Percentiles rank a stretch among this genome's conserved stretches.
phyloP scores from a whole-genome alignment of 257 asterid genomes.

The Misopates orontium region DNA sequence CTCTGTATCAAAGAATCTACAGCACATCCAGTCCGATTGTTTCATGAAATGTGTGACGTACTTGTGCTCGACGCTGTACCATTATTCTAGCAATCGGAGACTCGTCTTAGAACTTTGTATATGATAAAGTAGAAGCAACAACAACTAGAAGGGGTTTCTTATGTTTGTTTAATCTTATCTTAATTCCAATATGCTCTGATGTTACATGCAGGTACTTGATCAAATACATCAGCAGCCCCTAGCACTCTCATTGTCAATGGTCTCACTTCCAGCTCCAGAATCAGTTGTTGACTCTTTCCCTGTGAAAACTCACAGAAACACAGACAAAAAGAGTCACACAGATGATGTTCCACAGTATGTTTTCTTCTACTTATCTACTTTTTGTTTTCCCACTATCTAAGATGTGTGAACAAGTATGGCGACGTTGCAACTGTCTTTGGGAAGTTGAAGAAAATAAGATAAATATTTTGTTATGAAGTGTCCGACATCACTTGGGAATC shows the following conservation, averaged over 20 bases:
- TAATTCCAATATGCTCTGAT: no score
- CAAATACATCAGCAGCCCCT: slow-evolving; percentile 89
- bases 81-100: no score
- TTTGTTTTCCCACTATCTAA: not conserved
- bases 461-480: no score
- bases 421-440: slow-evolving; percentile 6
- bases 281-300: slow-evolving; percentile 87
- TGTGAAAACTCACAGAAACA: slow-evolving; percentile 56
- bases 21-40: no score
- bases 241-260: slow-evolving; percentile 68
- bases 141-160: no score
- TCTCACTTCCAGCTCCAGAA: slow-evolving; percentile 87
- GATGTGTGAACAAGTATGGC: slow-evolving; percentile 1
- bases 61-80: not conserved
- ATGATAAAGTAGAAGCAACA: no score
- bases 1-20: no score
- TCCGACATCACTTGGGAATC: no score
- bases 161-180: no score
- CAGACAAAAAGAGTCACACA: slow-evolving; percentile 41
- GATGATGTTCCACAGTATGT: slow-evolving; percentile 71
- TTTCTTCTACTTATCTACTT: slow-evolving; percentile 24
- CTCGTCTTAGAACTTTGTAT: no score
- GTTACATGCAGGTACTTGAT: slow-evolving; percentile 69
- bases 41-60: no score
- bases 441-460: not conserved